Evolutionary conservation across 2,329 filamentous ascomycete genomes (phyloP).

Genomic region (Colletotrichum noveboracense): DNA sequence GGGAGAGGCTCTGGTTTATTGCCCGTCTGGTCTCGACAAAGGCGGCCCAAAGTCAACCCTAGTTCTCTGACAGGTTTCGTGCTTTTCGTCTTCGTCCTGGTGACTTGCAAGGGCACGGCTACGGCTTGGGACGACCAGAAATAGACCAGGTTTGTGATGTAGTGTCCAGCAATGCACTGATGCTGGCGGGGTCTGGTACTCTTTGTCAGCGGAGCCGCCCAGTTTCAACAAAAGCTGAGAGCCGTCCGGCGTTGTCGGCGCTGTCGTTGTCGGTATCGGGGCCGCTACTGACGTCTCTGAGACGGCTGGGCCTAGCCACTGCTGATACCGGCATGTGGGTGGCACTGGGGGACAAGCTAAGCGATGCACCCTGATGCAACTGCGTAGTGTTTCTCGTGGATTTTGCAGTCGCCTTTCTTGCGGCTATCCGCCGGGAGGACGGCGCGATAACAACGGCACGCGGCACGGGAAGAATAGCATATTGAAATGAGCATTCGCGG

Average conservation of each 20-base stretch:
- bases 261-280: not conserved
- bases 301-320: not conserved
- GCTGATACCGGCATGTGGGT: not conserved
- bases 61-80: conserved; percentile 68
- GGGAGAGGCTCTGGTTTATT: not conserved
- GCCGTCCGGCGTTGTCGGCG: not conserved
- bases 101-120: not conserved
- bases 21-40: not conserved
- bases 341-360: not conserved
- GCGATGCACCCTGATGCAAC: not conserved
- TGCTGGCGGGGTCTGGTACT: not conserved
- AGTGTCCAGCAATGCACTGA: not conserved
- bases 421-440: not conserved
- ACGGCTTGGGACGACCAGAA: conserved; percentile 1
- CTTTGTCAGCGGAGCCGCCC: not conserved
- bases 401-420: not conserved
- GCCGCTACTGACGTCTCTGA: not conserved
- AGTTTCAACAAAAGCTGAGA: not conserved
- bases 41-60: conserved; percentile 71
- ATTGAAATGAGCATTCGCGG: not conserved
- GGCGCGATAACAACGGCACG: not conserved
- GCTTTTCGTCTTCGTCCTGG: conserved; percentile 33
- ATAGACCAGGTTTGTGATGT: not conserved
- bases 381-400: not conserved
- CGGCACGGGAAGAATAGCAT: not conserved